Base-by-base conservation (phyloP, 352 stramenopile genomes). In the Phytophthora macrochlamydospora region DNA sequence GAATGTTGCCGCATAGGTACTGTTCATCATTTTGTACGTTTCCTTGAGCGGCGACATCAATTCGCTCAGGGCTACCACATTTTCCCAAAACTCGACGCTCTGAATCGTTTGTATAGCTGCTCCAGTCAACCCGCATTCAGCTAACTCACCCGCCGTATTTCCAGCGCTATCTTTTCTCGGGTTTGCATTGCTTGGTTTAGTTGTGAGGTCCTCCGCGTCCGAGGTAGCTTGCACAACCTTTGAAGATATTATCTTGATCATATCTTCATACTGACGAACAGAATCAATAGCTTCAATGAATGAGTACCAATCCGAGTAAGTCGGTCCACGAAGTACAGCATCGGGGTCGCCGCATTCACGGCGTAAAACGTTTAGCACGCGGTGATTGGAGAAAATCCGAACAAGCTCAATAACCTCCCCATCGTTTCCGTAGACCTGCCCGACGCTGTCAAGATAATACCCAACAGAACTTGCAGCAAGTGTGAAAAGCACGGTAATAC, bases 211-310 rank as follows among this genome's bases (percentile, higher is more conserved):
- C 56, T 13, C 46, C 4, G 50, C 56, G 4, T 68, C 48, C 2
- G 64, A 72, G 0, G 75, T 69, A 50, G 73, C 77, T 30, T 71
- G 61, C 29, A 80, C 52, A 40, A 86, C 77, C 61, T 89, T 89
- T 0, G 75, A 79, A 4, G 83, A 76, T 37, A 93, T 89, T 44
- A 91, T 90, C 65, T 93, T 93, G 66, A 93, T 90, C 83, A 91
- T 88, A 42, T 93, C 85, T 69, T 92, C 83, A 59, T 88, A 92
- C 52, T 93, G 85, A 7, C 83, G 81, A 57, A 92, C 78, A 4
- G 81, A 93, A 67, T 93, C 83, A 12, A 93, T 79, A 59, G 79
- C 80, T 66, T 93, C 85, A 50, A 93, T 90, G 42, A 93, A 93
- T 7, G 85, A 91, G 50, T 91, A 89, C 85, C 83, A 93, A 9